Evolutionary conservation across 2,329 filamentous ascomycete species (phyloP).

Genomic region (Colletotrichum horii): DNA sequence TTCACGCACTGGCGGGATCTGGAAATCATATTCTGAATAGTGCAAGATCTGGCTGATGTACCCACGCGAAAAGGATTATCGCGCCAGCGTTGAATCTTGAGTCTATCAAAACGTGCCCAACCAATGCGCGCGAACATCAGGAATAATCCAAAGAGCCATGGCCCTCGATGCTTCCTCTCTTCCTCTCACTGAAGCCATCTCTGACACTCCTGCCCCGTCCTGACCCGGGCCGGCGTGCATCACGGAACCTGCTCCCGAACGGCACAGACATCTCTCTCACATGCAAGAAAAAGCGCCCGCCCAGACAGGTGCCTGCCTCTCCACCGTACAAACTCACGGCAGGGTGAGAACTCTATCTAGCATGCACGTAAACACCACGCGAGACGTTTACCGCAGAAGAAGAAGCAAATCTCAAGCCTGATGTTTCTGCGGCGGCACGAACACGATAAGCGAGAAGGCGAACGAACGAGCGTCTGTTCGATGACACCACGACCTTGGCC

Average conservation of each 20-base stretch:
- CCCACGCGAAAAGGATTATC: not conserved
- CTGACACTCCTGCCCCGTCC: not conserved
- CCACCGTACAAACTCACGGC: not conserved
- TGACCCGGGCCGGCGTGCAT: not conserved
- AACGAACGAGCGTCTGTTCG: not conserved
- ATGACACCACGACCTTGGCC: not conserved
- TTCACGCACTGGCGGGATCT: not conserved
- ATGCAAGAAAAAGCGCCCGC: not conserved
- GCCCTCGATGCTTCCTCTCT: not conserved
- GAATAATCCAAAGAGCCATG: not conserved
- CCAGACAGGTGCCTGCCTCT: not conserved
- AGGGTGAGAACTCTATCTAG: not conserved
- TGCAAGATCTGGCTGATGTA: not conserved
- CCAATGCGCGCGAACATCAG: not conserved
- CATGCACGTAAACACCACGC: not conserved
- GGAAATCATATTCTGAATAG: not conserved
- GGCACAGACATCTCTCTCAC: not conserved
- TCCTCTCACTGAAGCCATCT: not conserved
- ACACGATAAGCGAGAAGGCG: not conserved
- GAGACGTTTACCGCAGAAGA: not conserved
- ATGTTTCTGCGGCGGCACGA: not conserved
- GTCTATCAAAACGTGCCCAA: not conserved
- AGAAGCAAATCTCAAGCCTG: constrained; percentile 7
- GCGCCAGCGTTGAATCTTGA: not conserved
- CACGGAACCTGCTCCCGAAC: not conserved